Conservation (phyloP, 176 grass and related monocot genomes). For the Oryza brachyantha region DNA sequence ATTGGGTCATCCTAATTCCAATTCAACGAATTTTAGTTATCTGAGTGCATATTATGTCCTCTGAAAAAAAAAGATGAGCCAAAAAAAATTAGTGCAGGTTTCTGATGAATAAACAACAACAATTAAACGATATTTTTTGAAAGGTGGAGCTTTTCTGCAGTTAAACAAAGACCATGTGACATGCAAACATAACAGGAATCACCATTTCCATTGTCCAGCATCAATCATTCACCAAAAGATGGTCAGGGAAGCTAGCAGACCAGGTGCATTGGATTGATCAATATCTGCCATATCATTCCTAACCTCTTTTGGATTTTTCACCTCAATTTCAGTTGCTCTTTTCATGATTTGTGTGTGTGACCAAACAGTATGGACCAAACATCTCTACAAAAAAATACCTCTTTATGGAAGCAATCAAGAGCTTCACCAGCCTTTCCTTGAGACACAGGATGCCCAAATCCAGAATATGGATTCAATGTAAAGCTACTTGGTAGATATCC, state of each 20-base stretch:
- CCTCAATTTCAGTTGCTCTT: slow-evolving; percentile 47
- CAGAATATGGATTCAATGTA: neutral
- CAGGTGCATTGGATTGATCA: slow-evolving; percentile 34
- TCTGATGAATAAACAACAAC: neutral
- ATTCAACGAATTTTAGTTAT: neutral
- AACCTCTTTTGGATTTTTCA: slow-evolving; percentile 45
- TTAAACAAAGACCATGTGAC: neutral
- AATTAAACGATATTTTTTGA: no score
- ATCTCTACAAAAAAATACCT: neutral
- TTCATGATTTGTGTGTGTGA: neutral
- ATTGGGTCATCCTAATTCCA: neutral
- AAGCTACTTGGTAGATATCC: neutral
- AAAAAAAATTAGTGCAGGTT: slow-evolving; percentile 12
- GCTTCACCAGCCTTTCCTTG: neutral
- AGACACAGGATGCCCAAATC: neutral
- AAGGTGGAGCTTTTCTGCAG: no score
- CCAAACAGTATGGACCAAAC: slow-evolving; percentile 1
- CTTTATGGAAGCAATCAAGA: neutral
- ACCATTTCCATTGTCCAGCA: slow-evolving; percentile 20
- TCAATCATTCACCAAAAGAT: slow-evolving; percentile 51
- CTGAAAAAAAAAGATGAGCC: neutral
- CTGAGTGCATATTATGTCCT: neutral
- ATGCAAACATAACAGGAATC: slow-evolving; percentile 3
- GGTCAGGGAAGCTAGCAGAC: slow-evolving; percentile 40
- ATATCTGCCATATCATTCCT: slow-evolving; percentile 52